These are phyloP conservation scores for Primulina huaijiensis DNA, from an alignment of 257 asterid species.

Conservation along the genomic window DNA sequence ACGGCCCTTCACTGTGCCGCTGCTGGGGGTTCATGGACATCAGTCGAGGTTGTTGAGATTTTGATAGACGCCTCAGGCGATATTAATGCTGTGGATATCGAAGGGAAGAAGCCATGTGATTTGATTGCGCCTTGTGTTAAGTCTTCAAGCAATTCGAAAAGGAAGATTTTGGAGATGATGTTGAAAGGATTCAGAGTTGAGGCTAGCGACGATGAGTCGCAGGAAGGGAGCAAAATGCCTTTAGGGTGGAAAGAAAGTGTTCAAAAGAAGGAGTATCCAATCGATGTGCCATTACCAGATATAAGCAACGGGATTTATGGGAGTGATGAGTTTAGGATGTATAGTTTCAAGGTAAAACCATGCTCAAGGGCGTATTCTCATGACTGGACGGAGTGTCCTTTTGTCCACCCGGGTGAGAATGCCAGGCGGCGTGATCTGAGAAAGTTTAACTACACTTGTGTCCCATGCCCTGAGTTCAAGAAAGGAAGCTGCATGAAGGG, in stretches of 20 bases:
- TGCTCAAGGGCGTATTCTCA: background rate
- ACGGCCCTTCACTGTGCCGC: constrained; percentile 90
- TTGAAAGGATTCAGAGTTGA: constrained; percentile 44
- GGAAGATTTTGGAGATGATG: constrained; percentile 54
- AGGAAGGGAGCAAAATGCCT: constrained; percentile 25
- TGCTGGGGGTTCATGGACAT: constrained; percentile 58
- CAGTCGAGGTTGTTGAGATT: constrained; percentile 50
- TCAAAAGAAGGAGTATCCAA: constrained; percentile 71
- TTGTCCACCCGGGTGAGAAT: constrained; percentile 47
- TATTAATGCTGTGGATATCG: constrained; percentile 42
- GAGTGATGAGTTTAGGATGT: background rate
- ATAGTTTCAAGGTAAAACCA: background rate
- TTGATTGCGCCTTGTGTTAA: constrained; percentile 47
- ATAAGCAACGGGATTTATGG: background rate
- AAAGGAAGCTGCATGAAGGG: constrained; percentile 68
- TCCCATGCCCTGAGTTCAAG: constrained; percentile 94
- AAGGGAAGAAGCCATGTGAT: constrained; percentile 63
- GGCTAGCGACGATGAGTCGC: constrained; percentile 23
- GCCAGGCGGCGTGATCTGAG: constrained; percentile 64
- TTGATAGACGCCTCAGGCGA: constrained; percentile 54
- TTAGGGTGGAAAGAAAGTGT: constrained; percentile 23
- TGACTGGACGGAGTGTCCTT: background rate
- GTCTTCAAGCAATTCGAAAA: constrained; percentile 31
- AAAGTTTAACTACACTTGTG: constrained; percentile 63
- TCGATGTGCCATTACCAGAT: constrained; percentile 41